Evolutionary conservation across 208 protist genomes (phyloP).

Genomic region (Naegleria fowleri): DNA sequence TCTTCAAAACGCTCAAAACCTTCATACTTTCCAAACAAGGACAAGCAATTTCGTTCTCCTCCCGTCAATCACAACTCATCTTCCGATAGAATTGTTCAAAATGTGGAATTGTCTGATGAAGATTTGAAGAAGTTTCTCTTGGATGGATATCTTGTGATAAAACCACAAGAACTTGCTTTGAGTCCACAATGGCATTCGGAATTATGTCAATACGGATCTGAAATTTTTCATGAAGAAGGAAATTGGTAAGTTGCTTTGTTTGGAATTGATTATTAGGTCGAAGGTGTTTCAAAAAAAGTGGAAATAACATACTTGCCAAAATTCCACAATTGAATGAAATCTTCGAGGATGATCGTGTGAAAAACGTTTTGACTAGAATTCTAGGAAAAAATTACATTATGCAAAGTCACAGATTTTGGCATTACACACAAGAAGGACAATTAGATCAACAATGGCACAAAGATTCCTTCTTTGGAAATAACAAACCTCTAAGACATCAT

Average conservation of each 20-base stretch:
- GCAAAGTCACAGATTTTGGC: background rate
- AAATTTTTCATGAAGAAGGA: background rate
- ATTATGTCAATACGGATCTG: background rate
- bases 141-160: background rate
- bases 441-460: conserved; percentile 10
- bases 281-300: background rate
- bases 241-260: background rate
- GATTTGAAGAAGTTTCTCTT: background rate
- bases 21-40: too few species aligned
- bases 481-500: background rate
- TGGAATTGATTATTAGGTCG: background rate
- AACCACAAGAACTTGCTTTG: background rate
- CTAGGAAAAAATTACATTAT: background rate
- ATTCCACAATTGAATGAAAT: background rate
- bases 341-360: background rate
- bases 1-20: too few species aligned
- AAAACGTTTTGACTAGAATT: background rate
- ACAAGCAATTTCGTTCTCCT: too few species aligned
- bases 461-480: conserved; percentile 12
- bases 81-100: background rate
- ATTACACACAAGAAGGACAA: background rate
- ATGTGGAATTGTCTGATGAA: background rate
- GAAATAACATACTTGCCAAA: background rate
- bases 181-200: background rate
- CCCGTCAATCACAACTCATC: too few species aligned